A percentile compares a stretch with the other conserved stretches of the same genome.
Evolutionary conservation across 768 basidiomycete genomes (phyloP).

Genomic region (Terana coerulea): DNA sequence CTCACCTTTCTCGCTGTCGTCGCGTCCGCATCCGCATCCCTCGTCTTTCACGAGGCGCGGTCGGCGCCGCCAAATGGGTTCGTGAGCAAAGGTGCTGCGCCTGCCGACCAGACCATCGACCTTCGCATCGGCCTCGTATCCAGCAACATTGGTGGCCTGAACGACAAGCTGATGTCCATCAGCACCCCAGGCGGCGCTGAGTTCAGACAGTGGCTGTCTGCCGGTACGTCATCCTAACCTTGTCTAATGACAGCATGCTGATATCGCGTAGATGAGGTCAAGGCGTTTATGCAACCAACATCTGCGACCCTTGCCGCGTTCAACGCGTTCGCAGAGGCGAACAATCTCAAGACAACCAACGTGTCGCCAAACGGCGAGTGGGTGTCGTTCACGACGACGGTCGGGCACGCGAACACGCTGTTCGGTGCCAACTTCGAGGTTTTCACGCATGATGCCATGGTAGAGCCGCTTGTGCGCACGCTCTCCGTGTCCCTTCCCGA

Average conservation of each 20-base stretch:
- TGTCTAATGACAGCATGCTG: conserved; percentile 16
- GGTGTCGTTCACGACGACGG: conserved; percentile 22
- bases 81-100: conserved; percentile 18
- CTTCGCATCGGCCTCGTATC: conserved; percentile 32
- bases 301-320: conserved; percentile 21
- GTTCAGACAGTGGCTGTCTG: too few relatives aligned
- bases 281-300: conserved; percentile 17
- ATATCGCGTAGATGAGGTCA: conserved; percentile 12
- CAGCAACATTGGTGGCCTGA: conserved; percentile 29
- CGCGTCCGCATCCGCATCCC: conserved; percentile 2
- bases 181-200: conserved; percentile 26
- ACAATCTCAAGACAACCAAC: conserved; percentile 20
- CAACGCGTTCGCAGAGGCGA: conserved; percentile 21
- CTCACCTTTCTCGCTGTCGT: conserved; percentile 5
- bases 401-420: conserved; percentile 30
- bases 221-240: conserved; percentile 29
- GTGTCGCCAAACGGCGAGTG: conserved; percentile 27
- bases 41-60: neutral
- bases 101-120: conserved; percentile 22
- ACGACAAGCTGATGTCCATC: conserved; percentile 28
- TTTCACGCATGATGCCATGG: conserved; percentile 20
- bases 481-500: conserved; percentile 27
- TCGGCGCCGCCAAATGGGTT: conserved; percentile 25
- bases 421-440: too few relatives aligned
- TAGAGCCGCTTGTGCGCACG: conserved; percentile 22